Base-by-base conservation (phyloP, 495 filamentous ascomycete genomes). In the Talaromyces wortmannii region DNA sequence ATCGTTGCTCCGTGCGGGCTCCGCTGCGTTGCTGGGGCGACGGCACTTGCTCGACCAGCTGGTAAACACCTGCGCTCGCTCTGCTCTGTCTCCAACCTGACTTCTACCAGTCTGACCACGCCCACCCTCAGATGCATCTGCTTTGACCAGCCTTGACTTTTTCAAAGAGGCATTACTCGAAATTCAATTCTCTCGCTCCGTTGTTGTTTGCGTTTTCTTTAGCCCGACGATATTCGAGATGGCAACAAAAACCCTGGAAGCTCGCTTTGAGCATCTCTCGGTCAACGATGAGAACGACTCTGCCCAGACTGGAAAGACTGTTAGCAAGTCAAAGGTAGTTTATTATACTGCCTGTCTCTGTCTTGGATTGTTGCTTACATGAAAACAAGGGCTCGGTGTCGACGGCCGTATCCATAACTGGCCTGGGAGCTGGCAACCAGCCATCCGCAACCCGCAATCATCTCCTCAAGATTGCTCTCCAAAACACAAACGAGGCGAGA, bases 221-320 rank as follows among this genome's bases (percentile, higher is more conserved):
- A 48, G 46, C 52, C 12, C 52, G 17, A 55, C 46, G 50, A 45
- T 56, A n/a, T 45, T 45, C 48, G 59, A 32, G 15, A 85, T 85
- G 83, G 71, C 81, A 40, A 77, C 80, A 40, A 79, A 80, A 60
- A 78, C 78, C 43, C 68, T 95, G 12, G 90, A 95, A 65, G 74
- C 87, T 73, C 86, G 88, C 50, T 86, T 95, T 63, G 90, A 91
- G 80, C 84, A 82, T 59, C 73, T 94, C 67, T 84, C 88, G 15
- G 85, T 95, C 36, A 87, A 85, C 59, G 90, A 91, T 62, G 90
- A 92, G 63, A 90, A 89, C 59, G 86, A 88, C 6, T 70, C 69
- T 44, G 66, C 69, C 36, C 73, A 78, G 57, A 74, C 67, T 45
- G 70, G 64, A 32, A 72, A 75, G 12, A 45, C 64, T 31, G 83